phyloP scores from a whole-genome alignment of 2,329 filamentous ascomycete genomes.

The Penicillium crustosum region DNA sequence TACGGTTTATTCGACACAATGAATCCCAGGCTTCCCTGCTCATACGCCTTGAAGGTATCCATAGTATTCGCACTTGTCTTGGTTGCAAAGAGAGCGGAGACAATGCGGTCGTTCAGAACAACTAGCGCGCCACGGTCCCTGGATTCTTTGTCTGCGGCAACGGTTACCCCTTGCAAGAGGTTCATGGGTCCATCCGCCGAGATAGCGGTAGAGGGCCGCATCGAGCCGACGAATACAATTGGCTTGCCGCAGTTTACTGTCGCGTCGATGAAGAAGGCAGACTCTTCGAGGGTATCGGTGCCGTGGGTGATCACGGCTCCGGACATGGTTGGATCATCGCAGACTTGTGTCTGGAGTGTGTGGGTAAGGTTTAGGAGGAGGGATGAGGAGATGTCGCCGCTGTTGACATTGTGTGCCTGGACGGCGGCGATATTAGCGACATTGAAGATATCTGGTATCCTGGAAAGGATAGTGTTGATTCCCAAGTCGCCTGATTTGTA shows the following conservation, averaged over 20 bases:
- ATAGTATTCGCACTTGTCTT: slow-evolving; percentile 64
- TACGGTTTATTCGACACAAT: slow-evolving; percentile 60
- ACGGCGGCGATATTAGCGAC: slow-evolving; percentile 30
- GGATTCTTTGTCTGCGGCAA: slow-evolving; percentile 52
- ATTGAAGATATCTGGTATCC: slow-evolving; percentile 28
- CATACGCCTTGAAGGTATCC: slow-evolving; percentile 61
- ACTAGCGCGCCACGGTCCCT: slow-evolving; percentile 58
- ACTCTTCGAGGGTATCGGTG: slow-evolving; percentile 65
- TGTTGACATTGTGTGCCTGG: slow-evolving; percentile 31
- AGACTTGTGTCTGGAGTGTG: slow-evolving; percentile 13
- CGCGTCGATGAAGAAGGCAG: slow-evolving; percentile 62
- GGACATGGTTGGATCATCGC: slow-evolving; percentile 11
- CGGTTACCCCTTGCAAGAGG: slow-evolving; percentile 59
- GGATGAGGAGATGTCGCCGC: slow-evolving; percentile 25
- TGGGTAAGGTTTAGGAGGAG: slow-evolving; percentile 27
- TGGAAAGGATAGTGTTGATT: slow-evolving; percentile 26
- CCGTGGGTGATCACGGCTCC: slow-evolving; percentile 56
- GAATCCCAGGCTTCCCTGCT: slow-evolving; percentile 58
- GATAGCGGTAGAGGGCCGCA: slow-evolving; percentile 63
- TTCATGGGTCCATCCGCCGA: slow-evolving; percentile 65
- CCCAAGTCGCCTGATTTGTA: slow-evolving; percentile 27
- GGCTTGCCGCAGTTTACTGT: slow-evolving; percentile 60
- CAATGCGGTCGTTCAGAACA: slow-evolving; percentile 63
- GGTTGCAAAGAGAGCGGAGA: slow-evolving; percentile 57
- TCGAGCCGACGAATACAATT: slow-evolving; percentile 60